Percentiles rank a stretch among this genome's conserved stretches.
phyloP scores from a whole-genome alignment of 805 yeast species.

The Myxozyma neotropica region DNA sequence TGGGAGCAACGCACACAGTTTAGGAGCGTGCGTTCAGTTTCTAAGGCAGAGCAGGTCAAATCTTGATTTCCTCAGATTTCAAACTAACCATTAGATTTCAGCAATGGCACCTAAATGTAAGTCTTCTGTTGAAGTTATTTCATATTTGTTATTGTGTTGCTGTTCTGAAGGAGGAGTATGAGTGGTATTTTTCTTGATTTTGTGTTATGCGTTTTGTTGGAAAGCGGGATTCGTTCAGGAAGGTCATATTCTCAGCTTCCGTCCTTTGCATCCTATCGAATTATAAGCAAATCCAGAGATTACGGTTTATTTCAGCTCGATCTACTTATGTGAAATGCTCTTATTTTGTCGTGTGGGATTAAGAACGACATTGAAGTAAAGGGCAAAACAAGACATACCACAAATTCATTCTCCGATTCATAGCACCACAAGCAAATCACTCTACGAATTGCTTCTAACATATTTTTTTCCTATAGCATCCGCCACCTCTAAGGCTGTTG shows the following conservation, averaged over 20 bases:
- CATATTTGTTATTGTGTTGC: not conserved
- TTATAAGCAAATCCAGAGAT: no score
- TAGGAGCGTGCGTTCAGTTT: not conserved
- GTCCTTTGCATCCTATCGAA: no score
- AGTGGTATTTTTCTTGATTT: not conserved
- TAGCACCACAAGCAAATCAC: not conserved
- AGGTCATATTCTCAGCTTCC: no score
- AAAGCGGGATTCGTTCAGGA: no score
- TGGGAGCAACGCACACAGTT: conserved; percentile 6
- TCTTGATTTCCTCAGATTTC: not conserved
- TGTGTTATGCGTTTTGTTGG: not conserved
- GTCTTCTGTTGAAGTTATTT: not conserved
- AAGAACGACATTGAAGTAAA: no score
- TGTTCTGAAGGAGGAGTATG: not conserved
- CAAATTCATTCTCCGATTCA: not conserved
- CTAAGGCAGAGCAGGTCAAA: not conserved
- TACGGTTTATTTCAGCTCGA: no score
- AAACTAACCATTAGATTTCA: not conserved
- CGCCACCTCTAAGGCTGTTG: conserved; percentile 74
- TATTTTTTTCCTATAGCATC: conserved; percentile 22
- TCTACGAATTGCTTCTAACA: not conserved
- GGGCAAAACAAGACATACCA: no score
- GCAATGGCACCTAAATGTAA: conserved; percentile 23
- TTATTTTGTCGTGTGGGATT: no score
- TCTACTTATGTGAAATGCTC: no score